phyloP scores from a whole-genome alignment of 805 yeast species.

The Metschnikowia matae region DNA sequence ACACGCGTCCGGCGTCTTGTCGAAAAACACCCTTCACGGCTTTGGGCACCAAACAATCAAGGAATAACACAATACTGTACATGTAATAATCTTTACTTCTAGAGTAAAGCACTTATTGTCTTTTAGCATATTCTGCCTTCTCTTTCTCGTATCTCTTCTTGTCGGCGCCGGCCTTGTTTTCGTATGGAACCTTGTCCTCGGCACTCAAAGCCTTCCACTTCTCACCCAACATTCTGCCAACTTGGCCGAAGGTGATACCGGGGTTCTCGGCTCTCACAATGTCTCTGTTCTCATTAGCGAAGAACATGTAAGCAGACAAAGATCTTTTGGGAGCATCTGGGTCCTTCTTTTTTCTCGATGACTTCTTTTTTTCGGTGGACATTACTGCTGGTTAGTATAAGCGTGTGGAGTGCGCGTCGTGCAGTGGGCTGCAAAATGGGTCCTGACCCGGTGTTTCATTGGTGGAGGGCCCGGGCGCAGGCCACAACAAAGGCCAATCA shows the following conservation, averaged over 20 bases:
- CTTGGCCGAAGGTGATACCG: constrained; percentile 89
- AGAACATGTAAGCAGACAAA: constrained; percentile 97
- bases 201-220: constrained; percentile 88
- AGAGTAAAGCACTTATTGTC: constrained; percentile 17
- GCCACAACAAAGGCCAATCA: background rate
- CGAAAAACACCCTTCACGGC: constrained; percentile 3
- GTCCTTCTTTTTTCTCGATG: constrained; percentile 55
- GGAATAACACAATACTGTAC: constrained; percentile 14
- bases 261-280: constrained; percentile 94
- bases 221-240: constrained; percentile 93
- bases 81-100: constrained; percentile 6
- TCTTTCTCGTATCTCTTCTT: constrained; percentile 97
- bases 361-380: constrained; percentile 39
- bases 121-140: constrained; percentile 76
- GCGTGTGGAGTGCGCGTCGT: constrained; percentile 2
- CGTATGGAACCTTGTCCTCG: constrained; percentile 86
- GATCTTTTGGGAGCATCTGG: constrained; percentile 99
- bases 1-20: constrained; percentile 1
- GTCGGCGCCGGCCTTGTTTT: constrained; percentile 89
- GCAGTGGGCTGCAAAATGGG: constrained; percentile 2
- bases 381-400: constrained; percentile 12
- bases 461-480: background rate
- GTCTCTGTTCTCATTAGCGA: constrained; percentile 97
- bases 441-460: background rate
- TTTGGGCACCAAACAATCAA: constrained; percentile 3